Evolutionary conservation across 2,329 filamentous ascomycete species (phyloP), one percentile per base, ranked within the genome.

Genomic region (Leptographium wingfieldii): DNA sequence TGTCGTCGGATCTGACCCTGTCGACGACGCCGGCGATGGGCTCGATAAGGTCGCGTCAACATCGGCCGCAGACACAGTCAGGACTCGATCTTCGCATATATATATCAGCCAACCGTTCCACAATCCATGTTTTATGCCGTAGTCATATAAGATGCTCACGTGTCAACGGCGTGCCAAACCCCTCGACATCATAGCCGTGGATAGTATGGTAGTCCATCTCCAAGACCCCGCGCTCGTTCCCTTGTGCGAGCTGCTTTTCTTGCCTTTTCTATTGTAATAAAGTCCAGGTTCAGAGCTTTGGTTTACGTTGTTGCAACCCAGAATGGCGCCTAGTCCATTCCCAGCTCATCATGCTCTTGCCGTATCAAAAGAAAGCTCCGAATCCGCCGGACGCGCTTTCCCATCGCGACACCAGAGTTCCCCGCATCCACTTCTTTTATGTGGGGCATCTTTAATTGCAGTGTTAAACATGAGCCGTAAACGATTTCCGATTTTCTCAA

Each of bases 11-110:
- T 76, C 73, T 11, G 58, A 54, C 25, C 52, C 19, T 1, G 56
- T 51, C 12, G 61, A 60, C 48, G 62, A 63, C 16, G 49, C 51
- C 38, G 61, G 57, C 27, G 62, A 61, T 40, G 56, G 61, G 48
- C 61, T 62, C 48, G 60, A 29, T 7, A 61, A 49, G 4, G 54
- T 58, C 19, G 55, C 60, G 55, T 80, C 75, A 53, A 88, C 87
- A 68, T 90, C 80, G 1, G 87, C 87, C 35, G 88, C 89, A 22
- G 87, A 89, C 56, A 92, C 78, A 1, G 89, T 90, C 43, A 89
- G 86, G 58, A 92, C 76, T 57, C 88, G 83, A 74, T 92, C 87
- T 91, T 66, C 33, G 31, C 5, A 19, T 1, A 49, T n/a, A 5
- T 3, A 19, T 54, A 25, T 57, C 40, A 57, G 43, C n/a, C 7